Evolutionary conservation across 345 rosid genomes (phyloP), one percentile per base, ranked within the genome.

Genomic region (Durio zibethinus): DNA sequence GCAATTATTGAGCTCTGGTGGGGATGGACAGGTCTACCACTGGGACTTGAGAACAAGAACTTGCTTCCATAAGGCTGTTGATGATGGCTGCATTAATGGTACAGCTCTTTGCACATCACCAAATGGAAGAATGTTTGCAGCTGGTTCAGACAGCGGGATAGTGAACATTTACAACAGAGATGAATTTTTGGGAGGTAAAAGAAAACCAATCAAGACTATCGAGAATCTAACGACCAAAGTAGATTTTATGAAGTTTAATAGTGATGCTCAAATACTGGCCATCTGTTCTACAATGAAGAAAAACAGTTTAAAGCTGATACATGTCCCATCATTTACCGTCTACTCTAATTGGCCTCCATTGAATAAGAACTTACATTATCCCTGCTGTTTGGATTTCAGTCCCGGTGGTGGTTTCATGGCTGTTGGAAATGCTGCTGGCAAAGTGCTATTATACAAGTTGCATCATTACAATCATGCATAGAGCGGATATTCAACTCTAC

Each of bases 341-440:
- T 93, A 90, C 84, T 93, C 95, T 8, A 96, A 91, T 86, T 95
- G 93, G 93, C 94, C 96, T 15, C 92, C 91, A 9, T 80, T 85
- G 23, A 93, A 92, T 66, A 76, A 60, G 47, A 78, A 94, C 40
- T 38, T 38, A 5, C 8, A 6, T 5, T 38, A 38, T 38, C 40
- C 40, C 40, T 8, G 40, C 4, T 89, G 97, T 75, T n/a, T 93
- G 84, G 98, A 95, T 83, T 92, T 93, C 83, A 95, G 97, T 75
- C 99, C 97, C 3, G 97, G 92, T 54, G 88, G 98, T 79, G 98
- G 99, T 23, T 95, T 93, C 85, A 87, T 92, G 94, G 99, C 93
- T 7, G 85, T 93, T 67, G 99, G 94, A 56, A 93, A 90, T 83
- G 92, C 96, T 18, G 90, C 92, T 2, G 96, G 98, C 36, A 90